Evolutionary conservation across 163 green algal species (phyloP).

Genomic region (Chlamydomonas reinhardtii): DNA sequence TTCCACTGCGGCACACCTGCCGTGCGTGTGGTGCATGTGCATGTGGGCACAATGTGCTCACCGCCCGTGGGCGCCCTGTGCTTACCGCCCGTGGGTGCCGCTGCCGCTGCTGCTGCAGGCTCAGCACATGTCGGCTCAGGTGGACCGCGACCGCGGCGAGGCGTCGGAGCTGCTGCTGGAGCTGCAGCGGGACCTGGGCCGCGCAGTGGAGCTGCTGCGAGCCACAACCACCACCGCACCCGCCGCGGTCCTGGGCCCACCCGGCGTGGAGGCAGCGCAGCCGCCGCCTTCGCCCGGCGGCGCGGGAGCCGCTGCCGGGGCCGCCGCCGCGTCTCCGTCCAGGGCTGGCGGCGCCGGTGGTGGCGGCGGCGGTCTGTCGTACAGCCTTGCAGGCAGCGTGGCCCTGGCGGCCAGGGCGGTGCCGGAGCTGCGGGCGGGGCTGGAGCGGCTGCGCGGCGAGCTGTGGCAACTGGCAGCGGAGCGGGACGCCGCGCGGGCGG

Average conservation of each 20-base stretch:
- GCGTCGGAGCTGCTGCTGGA: neutral
- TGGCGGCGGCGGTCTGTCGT: neutral
- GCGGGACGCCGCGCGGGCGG: constrained; percentile 9
- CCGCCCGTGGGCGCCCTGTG: too few species aligned
- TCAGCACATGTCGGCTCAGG: neutral
- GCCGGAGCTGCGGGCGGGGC: constrained; percentile 21
- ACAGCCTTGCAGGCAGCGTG: neutral
- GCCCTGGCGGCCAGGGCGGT: neutral
- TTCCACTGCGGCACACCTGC: too few species aligned
- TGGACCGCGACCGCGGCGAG: constrained; percentile 22
- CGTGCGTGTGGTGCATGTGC: neutral
- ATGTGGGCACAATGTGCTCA: neutral
- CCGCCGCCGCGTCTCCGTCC: too few species aligned
- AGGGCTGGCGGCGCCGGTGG: too few species aligned
- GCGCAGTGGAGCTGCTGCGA: neutral
- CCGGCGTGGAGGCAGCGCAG: too few species aligned
- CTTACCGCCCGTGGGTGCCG: too few species aligned
- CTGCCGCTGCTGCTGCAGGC: constrained; percentile 3
- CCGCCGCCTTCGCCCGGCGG: too few species aligned
- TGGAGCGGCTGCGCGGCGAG: constrained; percentile 20
- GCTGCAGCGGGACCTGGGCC: neutral
- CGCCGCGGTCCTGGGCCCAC: neutral
- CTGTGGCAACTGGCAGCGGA: neutral
- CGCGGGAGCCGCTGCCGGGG: too few species aligned
- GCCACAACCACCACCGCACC: neutral